These are phyloP conservation scores for Ensete glaucum DNA, from an alignment of 176 grass and related monocot species.

Conservation along the genomic window DNA sequence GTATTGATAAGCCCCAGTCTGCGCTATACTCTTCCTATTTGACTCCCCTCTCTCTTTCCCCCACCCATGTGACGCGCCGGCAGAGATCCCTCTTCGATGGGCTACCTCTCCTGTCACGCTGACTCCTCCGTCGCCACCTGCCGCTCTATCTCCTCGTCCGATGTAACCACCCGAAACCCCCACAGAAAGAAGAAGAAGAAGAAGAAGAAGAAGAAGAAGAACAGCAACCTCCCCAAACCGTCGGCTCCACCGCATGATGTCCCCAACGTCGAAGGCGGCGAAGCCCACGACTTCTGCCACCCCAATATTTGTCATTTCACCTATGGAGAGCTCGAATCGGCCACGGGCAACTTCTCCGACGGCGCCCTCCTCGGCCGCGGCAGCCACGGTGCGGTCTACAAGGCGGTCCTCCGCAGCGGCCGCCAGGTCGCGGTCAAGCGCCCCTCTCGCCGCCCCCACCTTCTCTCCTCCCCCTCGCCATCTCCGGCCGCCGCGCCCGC, in stretches of 20 bases:
- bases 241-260: conserved; percentile 14
- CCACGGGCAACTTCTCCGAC: conserved; percentile 70
- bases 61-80: no score
- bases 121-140: conserved; percentile 80
- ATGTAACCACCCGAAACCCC: not conserved
- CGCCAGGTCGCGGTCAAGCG: conserved; percentile 90
- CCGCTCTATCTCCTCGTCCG: conserved; percentile 70
- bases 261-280: not conserved
- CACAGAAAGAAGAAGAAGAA: not conserved
- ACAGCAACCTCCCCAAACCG: not conserved
- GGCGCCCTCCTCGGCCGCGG: conserved; percentile 67
- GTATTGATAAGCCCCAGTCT: no score
- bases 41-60: not conserved
- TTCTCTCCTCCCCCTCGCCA: conserved; percentile 1
- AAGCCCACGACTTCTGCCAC: not conserved
- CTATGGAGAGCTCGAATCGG: conserved; percentile 66
- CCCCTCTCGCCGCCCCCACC: conserved; percentile 52
- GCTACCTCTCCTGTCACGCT: conserved; percentile 94
- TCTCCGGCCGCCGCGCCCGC: not conserved
- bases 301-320: conserved; percentile 43
- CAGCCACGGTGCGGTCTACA: conserved; percentile 94
- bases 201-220: not conserved
- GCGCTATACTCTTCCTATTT: no score
- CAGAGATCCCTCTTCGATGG: conserved; percentile 28
- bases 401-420: conserved; percentile 61